phyloP scores from a whole-genome alignment of 495 filamentous ascomycete species.

The Staphylotrichum tortipilum region DNA sequence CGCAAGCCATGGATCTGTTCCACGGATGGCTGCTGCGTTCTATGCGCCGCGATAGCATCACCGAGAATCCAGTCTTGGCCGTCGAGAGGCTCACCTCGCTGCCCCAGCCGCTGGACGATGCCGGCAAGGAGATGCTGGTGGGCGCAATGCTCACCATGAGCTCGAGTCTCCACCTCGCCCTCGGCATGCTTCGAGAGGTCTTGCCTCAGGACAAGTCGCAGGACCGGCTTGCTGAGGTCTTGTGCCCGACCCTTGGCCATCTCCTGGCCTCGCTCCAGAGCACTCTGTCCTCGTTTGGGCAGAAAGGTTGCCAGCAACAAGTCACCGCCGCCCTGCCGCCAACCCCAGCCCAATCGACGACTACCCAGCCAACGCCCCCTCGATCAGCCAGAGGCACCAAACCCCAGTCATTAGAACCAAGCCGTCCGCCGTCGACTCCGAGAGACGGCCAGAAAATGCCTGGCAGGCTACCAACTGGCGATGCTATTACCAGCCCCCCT shows the following conservation, averaged over 20 bases:
- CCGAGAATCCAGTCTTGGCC: conserved; percentile 17
- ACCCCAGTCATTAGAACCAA: too few relatives aligned
- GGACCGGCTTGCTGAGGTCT: conserved; percentile 21
- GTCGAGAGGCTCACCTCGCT: conserved; percentile 19
- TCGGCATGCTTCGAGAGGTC: conserved; percentile 20
- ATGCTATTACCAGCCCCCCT: too few relatives aligned
- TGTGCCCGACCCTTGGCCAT: conserved; percentile 24
- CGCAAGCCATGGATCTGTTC: conserved; percentile 23
- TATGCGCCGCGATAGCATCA: conserved; percentile 14
- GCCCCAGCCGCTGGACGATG: conserved; percentile 14
- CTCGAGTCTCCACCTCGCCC: conserved; percentile 21
- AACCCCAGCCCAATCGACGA: too few relatives aligned
- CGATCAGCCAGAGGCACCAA: neutral
- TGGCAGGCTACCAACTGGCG: too few relatives aligned
- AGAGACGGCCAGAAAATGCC: too few relatives aligned
- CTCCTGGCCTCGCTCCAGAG: conserved; percentile 13
- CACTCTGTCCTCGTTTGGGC: conserved; percentile 13
- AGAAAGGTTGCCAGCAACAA: neutral
- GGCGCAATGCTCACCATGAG: conserved; percentile 23
- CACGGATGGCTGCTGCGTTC: conserved; percentile 23
- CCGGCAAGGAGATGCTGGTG: conserved; percentile 23
- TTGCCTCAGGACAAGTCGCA: conserved; percentile 21
- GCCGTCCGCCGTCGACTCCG: too few relatives aligned
- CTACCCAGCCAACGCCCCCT: too few relatives aligned
- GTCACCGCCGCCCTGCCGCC: too few relatives aligned